Conservation (phyloP, 2,329 filamentous ascomycete species). For the Diaporthe australafricana region DNA sequence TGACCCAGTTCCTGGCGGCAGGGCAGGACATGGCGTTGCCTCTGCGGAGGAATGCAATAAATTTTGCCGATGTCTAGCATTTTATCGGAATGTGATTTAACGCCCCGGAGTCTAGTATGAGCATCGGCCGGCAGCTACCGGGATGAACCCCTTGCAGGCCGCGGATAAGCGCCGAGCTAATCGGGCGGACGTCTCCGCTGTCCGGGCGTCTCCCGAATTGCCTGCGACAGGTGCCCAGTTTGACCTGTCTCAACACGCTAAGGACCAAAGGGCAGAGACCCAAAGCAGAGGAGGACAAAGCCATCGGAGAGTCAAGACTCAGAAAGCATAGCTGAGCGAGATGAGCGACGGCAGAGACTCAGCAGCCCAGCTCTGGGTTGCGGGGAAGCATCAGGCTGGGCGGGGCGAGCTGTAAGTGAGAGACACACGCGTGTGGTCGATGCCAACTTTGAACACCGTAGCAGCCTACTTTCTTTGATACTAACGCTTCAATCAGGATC, state of each 20-base stretch:
- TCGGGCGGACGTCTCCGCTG: background rate
- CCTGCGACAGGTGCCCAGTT: no score
- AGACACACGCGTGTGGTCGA: background rate
- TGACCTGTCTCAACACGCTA: background rate
- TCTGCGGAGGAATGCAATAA: no score
- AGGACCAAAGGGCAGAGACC: background rate
- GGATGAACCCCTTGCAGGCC: background rate
- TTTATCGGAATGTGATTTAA: background rate
- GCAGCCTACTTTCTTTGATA: no score
- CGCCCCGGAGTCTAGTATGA: conserved; percentile 1
- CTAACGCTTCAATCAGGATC: conserved; percentile 37
- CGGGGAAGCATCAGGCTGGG: conserved; percentile 37
- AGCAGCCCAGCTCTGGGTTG: conserved; percentile 38
- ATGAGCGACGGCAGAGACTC: background rate
- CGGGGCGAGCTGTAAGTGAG: conserved; percentile 39
- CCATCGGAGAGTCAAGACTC: no score
- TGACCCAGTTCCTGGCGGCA: no score
- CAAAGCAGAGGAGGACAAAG: background rate
- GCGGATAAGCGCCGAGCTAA: conserved; percentile 17
- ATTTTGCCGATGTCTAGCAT: background rate
- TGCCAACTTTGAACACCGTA: background rate
- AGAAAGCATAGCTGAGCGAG: background rate
- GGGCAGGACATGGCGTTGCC: no score
- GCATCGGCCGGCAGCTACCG: conserved; percentile 21
- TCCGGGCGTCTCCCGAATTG: background rate